Percentiles rank a stretch among this genome's conserved stretches.
Evolutionary conservation across 805 yeast species (phyloP).

Genomic region (Yarrowia hollandica): DNA sequence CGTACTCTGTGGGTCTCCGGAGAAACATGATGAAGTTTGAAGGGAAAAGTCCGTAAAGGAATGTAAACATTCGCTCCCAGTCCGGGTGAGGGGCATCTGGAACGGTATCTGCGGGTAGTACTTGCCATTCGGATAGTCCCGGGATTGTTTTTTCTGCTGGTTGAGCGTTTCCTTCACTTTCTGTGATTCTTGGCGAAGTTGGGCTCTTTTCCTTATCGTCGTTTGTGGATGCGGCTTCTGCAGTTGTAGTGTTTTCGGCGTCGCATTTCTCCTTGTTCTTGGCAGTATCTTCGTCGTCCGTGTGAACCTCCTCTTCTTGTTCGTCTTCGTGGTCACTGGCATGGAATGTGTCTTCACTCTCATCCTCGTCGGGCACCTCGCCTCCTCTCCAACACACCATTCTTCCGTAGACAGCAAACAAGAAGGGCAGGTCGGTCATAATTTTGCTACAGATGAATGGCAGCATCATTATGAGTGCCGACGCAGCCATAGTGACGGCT

Average conservation of each 20-base stretch:
- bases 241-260: not conserved
- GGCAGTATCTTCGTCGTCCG: constrained; percentile 29
- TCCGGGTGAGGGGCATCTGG: constrained; percentile 4
- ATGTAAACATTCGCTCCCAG: constrained; percentile 43
- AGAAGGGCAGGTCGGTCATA: constrained; percentile 43
- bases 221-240: not conserved
- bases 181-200: too few relatives aligned
- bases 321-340: constrained; percentile 10
- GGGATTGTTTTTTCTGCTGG: not conserved
- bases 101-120: not conserved
- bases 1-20: constrained; percentile 46
- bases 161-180: too few relatives aligned
- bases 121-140: not conserved
- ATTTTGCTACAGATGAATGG: constrained; percentile 46
- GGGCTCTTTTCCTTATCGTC: not conserved
- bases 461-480: constrained; percentile 46
- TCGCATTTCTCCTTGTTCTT: constrained; percentile 25
- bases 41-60: constrained; percentile 61
- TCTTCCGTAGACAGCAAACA: constrained; percentile 50
- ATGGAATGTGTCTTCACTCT: not conserved
- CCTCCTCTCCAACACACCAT: constrained; percentile 44
- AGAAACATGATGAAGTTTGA: constrained; percentile 49
- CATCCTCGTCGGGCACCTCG: constrained; percentile 30
- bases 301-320: constrained; percentile 29
- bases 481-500: constrained; percentile 44